A percentile compares a stretch with the other conserved stretches of the same genome.
phyloP scores from a whole-genome alignment of 352 stramenopile species.

The Peronosclerospora sorghi region DNA sequence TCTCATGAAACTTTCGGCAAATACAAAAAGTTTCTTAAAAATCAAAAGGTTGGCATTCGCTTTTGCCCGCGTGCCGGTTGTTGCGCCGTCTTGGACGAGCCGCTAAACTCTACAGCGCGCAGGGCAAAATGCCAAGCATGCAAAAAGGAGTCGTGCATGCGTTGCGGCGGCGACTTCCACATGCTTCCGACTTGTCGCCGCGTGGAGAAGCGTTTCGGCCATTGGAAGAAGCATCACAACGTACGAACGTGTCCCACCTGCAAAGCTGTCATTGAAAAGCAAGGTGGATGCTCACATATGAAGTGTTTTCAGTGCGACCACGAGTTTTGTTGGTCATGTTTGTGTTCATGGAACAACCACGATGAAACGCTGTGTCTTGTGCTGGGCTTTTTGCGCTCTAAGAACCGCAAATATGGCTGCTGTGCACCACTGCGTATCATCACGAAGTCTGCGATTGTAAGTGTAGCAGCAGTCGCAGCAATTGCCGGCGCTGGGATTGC shows the following conservation, averaged over 20 bases:
- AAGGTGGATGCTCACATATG: constrained; percentile 80
- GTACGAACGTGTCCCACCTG: constrained; percentile 62
- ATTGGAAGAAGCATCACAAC: constrained; percentile 62
- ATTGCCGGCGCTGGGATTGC: constrained; percentile 50
- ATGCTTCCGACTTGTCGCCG: constrained; percentile 39
- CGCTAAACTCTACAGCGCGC: constrained; percentile 30
- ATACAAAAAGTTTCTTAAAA: constrained; percentile 53
- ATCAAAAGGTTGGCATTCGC: constrained; percentile 51
- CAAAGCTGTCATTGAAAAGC: constrained; percentile 69
- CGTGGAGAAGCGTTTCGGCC: constrained; percentile 50
- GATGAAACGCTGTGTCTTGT: constrained; percentile 65
- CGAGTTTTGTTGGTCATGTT: constrained; percentile 77
- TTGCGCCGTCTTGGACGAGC: constrained; percentile 46
- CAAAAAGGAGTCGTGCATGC: constrained; percentile 53
- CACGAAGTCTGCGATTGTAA: constrained; percentile 56
- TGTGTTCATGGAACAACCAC: constrained; percentile 57
- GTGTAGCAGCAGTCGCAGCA: constrained; percentile 35
- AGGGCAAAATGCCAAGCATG: constrained; percentile 37
- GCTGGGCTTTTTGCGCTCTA: constrained; percentile 55
- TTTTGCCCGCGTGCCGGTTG: constrained; percentile 64
- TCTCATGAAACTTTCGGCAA: constrained; percentile 39
- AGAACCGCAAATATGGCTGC: constrained; percentile 49
- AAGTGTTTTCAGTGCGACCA: constrained; percentile 77
- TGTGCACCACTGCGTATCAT: constrained; percentile 53
- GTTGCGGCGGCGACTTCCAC: constrained; percentile 50